Conservation (phyloP, 2,329 filamentous ascomycete genomes). For the Venturia effusa region DNA sequence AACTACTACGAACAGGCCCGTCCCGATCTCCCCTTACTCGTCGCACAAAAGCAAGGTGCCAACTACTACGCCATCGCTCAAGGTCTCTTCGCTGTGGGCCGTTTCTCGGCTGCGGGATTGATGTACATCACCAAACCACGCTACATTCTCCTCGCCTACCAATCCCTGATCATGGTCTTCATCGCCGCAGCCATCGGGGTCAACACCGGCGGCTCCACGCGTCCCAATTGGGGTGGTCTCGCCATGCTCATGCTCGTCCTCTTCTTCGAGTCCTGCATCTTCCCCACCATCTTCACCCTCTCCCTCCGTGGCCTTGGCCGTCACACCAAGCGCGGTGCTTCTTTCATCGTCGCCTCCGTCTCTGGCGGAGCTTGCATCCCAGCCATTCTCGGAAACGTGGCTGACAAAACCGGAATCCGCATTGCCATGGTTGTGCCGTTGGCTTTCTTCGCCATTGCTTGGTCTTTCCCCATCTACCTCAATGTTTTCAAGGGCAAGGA, state of each 20-base stretch:
- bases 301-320: constrained; percentile 27
- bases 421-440: constrained; percentile 27
- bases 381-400: constrained; percentile 25
- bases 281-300: constrained; percentile 29
- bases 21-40: constrained; percentile 18
- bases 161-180: constrained; percentile 27
- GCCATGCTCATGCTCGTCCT: constrained; percentile 27
- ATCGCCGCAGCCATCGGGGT: constrained; percentile 23
- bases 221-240: constrained; percentile 26
- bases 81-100: constrained; percentile 25
- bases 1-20: constrained; percentile 27
- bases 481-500: constrained; percentile 24
- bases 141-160: constrained; percentile 25
- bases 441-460: constrained; percentile 25
- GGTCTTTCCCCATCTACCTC: constrained; percentile 26
- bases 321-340: constrained; percentile 29
- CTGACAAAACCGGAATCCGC: constrained; percentile 22
- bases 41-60: constrained; percentile 23
- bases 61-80: constrained; percentile 30
- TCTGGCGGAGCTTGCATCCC: constrained; percentile 26
- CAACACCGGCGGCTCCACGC: constrained; percentile 20
- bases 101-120: constrained; percentile 26
- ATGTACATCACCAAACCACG: constrained; percentile 28
- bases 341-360: constrained; percentile 26
- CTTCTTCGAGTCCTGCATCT: constrained; percentile 29